Base-by-base conservation (phyloP, 305 asterid species). In the Solanum hybrid region DNA sequence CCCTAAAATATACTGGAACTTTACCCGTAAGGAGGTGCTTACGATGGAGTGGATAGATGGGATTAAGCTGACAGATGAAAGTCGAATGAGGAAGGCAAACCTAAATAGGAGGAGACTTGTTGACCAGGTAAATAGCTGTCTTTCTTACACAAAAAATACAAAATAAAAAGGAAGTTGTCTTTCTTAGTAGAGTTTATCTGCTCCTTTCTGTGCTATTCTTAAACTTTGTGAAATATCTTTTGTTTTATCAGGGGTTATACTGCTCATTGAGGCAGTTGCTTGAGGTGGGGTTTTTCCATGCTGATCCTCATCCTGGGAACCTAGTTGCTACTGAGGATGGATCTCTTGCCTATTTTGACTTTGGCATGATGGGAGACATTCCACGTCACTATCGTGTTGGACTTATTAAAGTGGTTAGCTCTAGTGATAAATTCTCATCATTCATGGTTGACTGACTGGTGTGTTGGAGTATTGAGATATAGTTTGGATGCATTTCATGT, bases 251-350 rank as follows among this genome's bases (percentile, higher is more conserved):
- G 99, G 99, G 99, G 41, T 90, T 97, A 90, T 94, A 95, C 92
- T 96, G 99, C 94, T 97, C 99, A 91, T 90, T 97, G 94, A 96
- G 96, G 95, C 99, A 97, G 93, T 91, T 97, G 93, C 95, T 97
- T 90, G 99, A 97, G 96, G 98, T 96, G 90, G 99, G 99, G 8
- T 97, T 95, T 94, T 97, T 97, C 92, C 99, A 97, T 88, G 99
- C 99, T 65, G 99, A 97, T 92, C 99, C 99, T 90, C 99, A 97
- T 91, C 99, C 99, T 83, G 99, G 99, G 90, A 97, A 97, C 92
- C 98, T 97, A 85, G 98, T 96, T 77, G 99, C 99, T 73, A 95
- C 96, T 73, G 91, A 89, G 91, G 97, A 93, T 84, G 99, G 99
- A 76, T 92, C 95, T 91, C 99, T 97, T 94, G 99, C 98, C 92